Percentiles rank a stretch among this genome's conserved stretches.
Conservation (phyloP, 768 basidiomycete genomes). For the Melanogaster broomeanus region DNA sequence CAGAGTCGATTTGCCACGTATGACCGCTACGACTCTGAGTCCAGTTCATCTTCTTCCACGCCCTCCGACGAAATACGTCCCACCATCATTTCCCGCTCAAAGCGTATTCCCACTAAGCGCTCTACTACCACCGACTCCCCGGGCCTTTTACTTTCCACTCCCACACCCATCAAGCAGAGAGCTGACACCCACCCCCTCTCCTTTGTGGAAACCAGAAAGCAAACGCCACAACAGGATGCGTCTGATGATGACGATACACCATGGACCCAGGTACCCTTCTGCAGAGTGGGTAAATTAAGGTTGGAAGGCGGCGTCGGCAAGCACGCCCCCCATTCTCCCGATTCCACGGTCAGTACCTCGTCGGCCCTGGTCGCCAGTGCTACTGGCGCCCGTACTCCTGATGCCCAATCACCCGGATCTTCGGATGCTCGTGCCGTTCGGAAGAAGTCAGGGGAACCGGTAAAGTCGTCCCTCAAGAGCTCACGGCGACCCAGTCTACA, state of each 20-base stretch:
- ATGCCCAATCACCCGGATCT: background rate
- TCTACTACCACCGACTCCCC: conserved; percentile 16
- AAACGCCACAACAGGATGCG: conserved; percentile 21
- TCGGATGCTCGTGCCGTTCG: conserved; percentile 53
- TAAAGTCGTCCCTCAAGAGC: conserved; percentile 88
- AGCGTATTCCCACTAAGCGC: conserved; percentile 35
- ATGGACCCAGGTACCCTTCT: conserved; percentile 18
- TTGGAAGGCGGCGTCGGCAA: conserved; percentile 23
- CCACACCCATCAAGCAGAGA: conserved; percentile 31
- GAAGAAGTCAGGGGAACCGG: conserved; percentile 93
- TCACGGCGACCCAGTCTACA: conserved; percentile 55
- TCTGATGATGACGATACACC: conserved; percentile 33
- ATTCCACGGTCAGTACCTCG: conserved; percentile 9
- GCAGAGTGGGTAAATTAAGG: conserved; percentile 22
- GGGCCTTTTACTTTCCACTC: conserved; percentile 43
- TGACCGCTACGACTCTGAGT: conserved; percentile 26
- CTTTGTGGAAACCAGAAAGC: conserved; percentile 12
- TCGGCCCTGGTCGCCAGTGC: background rate
- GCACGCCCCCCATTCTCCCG: conserved; percentile 24
- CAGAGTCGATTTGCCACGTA: conserved; percentile 4
- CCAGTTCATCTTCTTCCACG: conserved; percentile 39
- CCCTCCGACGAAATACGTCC: conserved; percentile 38
- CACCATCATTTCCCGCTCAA: conserved; percentile 39
- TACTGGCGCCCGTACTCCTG: background rate
- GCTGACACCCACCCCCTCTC: conserved; percentile 3